Base-by-base conservation (phyloP, 2,329 filamentous ascomycete genomes). In the Colletotrichum musae region DNA sequence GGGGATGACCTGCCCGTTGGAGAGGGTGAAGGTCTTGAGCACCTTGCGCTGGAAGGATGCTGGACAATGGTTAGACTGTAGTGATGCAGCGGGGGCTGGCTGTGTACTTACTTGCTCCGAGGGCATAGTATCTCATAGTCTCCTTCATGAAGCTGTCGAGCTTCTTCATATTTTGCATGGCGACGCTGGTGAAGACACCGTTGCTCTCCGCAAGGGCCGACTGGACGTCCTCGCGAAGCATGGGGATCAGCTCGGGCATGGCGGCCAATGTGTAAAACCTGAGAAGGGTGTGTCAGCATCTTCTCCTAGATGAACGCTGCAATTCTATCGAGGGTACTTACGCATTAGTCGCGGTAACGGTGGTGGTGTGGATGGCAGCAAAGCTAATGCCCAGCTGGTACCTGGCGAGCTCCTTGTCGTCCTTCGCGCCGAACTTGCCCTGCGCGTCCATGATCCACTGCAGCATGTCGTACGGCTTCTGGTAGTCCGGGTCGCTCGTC, bases 361-460 rank as follows among this genome's bases (percentile, higher is more conserved):
- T 82, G 0, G 85, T 88, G 0, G 85, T 87, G 68, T 87, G 84
- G 32, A 89, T 87, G 2, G 86, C 83, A 0, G 85, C 85, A 60
- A 87, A 84, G 48, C 79, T 82, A 9, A 87, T 72, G 0, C 77
- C 75, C 4, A 87, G 77, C 73, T 86, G 81, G 12, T 83, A 75
- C 47, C 77, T 77, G 3, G 84, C 80, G 15, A 85, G 74, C 47
- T 80, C 77, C 52, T 78, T 75, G 65, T 80, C 76, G 10, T 74
- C 75, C 68, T 75, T 67, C 6, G 75, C 71, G 4, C 73, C 73
- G 10, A 79, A 80, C 72, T 82, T 80, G 2, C 75, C 71, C 28
- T 81, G 77, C 0, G 76, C 74, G 21, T 84, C 79, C 15, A 85
- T 76, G 4, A 86, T 51, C 85, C 84, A 86, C 72, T 85, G 81